These are phyloP conservation scores for Akanthomyces dipterigenus DNA, from an alignment of 2,329 filamentous ascomycete genomes.

Conservation along the genomic window DNA sequence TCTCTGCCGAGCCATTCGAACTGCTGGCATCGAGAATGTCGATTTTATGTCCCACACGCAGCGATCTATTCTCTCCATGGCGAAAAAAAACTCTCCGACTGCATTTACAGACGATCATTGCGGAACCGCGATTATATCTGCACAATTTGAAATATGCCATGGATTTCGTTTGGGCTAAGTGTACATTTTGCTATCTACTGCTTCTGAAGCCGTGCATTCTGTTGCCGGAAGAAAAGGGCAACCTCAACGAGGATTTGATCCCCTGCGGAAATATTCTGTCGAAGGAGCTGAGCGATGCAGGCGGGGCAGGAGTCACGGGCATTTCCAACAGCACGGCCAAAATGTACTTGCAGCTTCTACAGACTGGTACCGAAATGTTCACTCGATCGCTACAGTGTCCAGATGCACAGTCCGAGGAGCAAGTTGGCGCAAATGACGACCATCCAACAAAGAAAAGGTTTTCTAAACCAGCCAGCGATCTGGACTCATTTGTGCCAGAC, in stretches of 20 bases:
- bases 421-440: background rate
- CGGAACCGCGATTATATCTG: constrained; percentile 39
- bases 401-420: background rate
- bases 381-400: constrained; percentile 2
- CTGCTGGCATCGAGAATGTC: constrained; percentile 24
- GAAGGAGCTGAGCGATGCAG: constrained; percentile 20
- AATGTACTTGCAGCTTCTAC: constrained; percentile 21
- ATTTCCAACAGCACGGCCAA: constrained; percentile 29
- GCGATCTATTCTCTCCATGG: constrained; percentile 39
- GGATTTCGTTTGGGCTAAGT: constrained; percentile 54
- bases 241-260: constrained; percentile 13
- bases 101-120: constrained; percentile 42
- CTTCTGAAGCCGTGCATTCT: constrained; percentile 46
- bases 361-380: constrained; percentile 20
- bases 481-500: constrained; percentile 46
- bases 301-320: constrained; percentile 14
- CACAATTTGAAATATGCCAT: constrained; percentile 45
- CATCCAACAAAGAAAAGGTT: background rate
- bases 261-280: constrained; percentile 17
- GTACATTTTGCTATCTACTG: constrained; percentile 49
- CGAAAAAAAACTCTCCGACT: constrained; percentile 43
- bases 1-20: constrained; percentile 42
- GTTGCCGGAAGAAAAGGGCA: constrained; percentile 25
- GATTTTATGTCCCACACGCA: constrained; percentile 42
- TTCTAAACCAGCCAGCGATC: constrained; percentile 29